Base-by-base conservation (phyloP, 2,329 filamentous ascomycete species). In the Talaromyces sp. region DNA sequence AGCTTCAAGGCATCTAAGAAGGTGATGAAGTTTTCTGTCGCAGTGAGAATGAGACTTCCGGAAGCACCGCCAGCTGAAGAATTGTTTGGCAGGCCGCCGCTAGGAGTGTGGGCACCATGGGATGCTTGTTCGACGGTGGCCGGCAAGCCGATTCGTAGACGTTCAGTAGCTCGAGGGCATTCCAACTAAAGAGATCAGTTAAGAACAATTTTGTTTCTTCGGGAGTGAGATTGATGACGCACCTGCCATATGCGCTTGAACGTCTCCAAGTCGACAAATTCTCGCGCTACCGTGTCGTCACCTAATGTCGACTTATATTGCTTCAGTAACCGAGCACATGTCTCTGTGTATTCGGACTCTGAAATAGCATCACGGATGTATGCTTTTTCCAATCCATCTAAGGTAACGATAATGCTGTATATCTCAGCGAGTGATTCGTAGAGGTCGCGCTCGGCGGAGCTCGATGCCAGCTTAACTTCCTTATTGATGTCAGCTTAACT, bases 1-100 rank as follows among this genome's bases (percentile, higher is more conserved):
- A 99, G 87, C 75, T 93, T 93, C 71, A 99, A 85, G 17, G 95
- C 96, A 75, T 99, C 95, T 61, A 99, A 86, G 74, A 99, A 94
- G 0, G 95, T 99, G 78, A 99, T 99, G 77, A 99, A 99, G 77
- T 97, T 96, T 78, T 99, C 93, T 0, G 94, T 98, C 1, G 95
- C 95, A 69, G 94, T 89, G 49, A 96, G 82, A 66, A 98, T 96
- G 41, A 97, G 80, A 52, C 82, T 84, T 45, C 85, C 85, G n/a
- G 85, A 85, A 52, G 83, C 81, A 57, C 76, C 74, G 59, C 78
- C 74, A 54, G 71, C 67, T 70, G 68, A 66, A 17, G 71, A 69
- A 22, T 72, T 65, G 41, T 68, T 67, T 25, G 71, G 68, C 64
- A 73, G 70, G 66, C 69, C 74, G 71, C 71, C 70, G 81, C 78